phyloP scores from a whole-genome alignment of 1,284 basidiomycete species.

The Rhodotorula glutinis region DNA sequence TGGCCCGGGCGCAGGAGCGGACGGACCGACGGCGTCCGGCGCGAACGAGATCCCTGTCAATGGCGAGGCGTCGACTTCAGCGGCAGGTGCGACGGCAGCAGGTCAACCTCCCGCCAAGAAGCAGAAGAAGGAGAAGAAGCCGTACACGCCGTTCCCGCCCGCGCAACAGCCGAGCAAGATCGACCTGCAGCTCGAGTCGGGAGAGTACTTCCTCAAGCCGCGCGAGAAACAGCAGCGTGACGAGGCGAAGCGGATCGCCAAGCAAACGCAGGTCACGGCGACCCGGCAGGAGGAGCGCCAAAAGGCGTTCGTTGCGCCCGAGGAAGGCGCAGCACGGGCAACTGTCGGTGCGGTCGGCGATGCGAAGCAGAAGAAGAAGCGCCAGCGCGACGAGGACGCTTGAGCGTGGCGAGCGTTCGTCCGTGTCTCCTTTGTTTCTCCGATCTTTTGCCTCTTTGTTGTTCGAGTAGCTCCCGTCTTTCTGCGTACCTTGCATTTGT shows the following conservation, averaged over 20 bases:
- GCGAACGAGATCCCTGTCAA: constrained; percentile 34
- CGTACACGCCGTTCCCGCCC: constrained; percentile 99
- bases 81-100: constrained; percentile 12
- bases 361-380: constrained; percentile 55
- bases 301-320: constrained; percentile 77
- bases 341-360: constrained; percentile 66
- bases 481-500: background rate
- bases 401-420: constrained; percentile 5
- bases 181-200: constrained; percentile 89
- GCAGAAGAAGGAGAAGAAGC: constrained; percentile 64
- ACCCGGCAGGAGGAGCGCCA: constrained; percentile 71
- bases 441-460: background rate
- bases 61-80: constrained; percentile 23
- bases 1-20: constrained; percentile 52
- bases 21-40: constrained; percentile 51
- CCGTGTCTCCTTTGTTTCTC: too few species aligned
- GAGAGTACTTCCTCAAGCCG: constrained; percentile 95
- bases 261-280: constrained; percentile 69
- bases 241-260: constrained; percentile 32
- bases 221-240: constrained; percentile 61
- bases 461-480: background rate
- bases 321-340: constrained; percentile 65
- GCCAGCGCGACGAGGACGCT: constrained; percentile 50
- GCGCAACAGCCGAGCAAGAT: constrained; percentile 90
- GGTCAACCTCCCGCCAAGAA: constrained; percentile 47